Evolutionary conservation across 2,329 filamentous ascomycete genomes (phyloP).

Genomic region (Trichoderma sp.): DNA sequence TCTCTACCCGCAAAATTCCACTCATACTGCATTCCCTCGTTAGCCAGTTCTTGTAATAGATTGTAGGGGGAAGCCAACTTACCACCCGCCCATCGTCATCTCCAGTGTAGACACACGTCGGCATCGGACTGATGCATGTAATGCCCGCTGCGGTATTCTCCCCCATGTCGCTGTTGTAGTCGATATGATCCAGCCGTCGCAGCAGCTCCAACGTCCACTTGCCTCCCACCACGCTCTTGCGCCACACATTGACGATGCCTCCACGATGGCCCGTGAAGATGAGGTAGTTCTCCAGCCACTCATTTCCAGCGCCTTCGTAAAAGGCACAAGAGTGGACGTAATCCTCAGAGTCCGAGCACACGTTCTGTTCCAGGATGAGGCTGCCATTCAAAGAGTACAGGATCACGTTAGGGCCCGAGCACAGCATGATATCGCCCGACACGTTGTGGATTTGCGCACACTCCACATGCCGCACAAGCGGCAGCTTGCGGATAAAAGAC

Average conservation of each 20-base stretch:
- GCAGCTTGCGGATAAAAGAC: conserved; percentile 78
- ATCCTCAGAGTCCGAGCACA: conserved; percentile 73
- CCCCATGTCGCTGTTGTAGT: conserved; percentile 63
- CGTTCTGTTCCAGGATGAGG: conserved; percentile 76
- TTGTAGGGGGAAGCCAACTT: conserved; percentile 32
- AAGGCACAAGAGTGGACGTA: conserved; percentile 81
- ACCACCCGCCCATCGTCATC: conserved; percentile 93
- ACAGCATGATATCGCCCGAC: conserved; percentile 85
- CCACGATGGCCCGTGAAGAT: conserved; percentile 86
- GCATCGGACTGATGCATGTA: conserved; percentile 82
- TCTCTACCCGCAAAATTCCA: conserved; percentile 64
- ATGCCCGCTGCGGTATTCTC: conserved; percentile 68
- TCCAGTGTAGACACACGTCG: conserved; percentile 84
- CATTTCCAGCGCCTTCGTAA: conserved; percentile 86
- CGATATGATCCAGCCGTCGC: conserved; percentile 78
- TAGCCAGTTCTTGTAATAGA: not conserved
- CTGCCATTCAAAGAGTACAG: conserved; percentile 89
- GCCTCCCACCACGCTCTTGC: conserved; percentile 57
- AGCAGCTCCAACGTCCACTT: conserved; percentile 78
- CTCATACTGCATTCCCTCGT: conserved; percentile 54
- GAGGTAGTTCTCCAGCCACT: conserved; percentile 86
- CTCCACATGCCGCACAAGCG: conserved; percentile 60
- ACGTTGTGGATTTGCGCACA: conserved; percentile 88
- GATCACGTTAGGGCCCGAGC: conserved; percentile 71
- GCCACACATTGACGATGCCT: conserved; percentile 81